A percentile compares a stretch with the other conserved stretches of the same genome.
phyloP scores from a whole-genome alignment of 1,284 basidiomycete species.

The Ustilago bromivora region DNA sequence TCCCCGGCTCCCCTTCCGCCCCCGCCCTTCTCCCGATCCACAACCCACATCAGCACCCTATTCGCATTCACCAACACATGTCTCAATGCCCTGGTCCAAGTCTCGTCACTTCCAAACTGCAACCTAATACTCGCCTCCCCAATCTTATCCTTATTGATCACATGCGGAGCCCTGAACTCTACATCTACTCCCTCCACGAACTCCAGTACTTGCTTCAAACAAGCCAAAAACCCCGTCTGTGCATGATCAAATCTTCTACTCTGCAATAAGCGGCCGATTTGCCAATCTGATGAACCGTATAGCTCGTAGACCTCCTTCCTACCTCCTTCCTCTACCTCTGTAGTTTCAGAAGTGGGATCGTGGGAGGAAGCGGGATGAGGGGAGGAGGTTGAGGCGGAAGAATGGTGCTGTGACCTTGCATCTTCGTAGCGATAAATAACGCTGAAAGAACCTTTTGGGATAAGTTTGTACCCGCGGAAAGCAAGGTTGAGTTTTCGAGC shows the following conservation, averaged over 20 bases:
- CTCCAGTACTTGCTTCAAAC: constrained; percentile 89
- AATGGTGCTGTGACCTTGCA: constrained; percentile 13
- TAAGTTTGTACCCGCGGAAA: constrained; percentile 50
- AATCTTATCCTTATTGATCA: constrained; percentile 94
- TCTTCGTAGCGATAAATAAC: constrained; percentile 46
- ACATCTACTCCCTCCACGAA: constrained; percentile 78
- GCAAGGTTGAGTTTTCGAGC: constrained; percentile 43
- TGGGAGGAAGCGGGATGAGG: background rate
- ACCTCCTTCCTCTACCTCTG: constrained; percentile 4
- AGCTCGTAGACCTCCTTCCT: constrained; percentile 58
- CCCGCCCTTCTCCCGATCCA: constrained; percentile 25
- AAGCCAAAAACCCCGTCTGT: constrained; percentile 95
- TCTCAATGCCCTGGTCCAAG: constrained; percentile 92
- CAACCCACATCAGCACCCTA: constrained; percentile 46
- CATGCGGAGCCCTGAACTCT: constrained; percentile 83
- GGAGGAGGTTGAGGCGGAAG: constrained; percentile 9
- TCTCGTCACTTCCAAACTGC: constrained; percentile 88
- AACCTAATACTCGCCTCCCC: constrained; percentile 93
- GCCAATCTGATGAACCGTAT: constrained; percentile 74
- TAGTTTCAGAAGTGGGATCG: background rate
- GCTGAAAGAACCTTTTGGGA: constrained; percentile 61
- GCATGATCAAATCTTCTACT: constrained; percentile 95
- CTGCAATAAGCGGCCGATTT: constrained; percentile 86
- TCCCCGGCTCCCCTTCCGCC: background rate
- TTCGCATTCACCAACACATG: constrained; percentile 80